A percentile compares a stretch with the other conserved stretches of the same genome.
Conservation (phyloP, 2,329 filamentous ascomycete species). For the Rosellinia necatrix region DNA sequence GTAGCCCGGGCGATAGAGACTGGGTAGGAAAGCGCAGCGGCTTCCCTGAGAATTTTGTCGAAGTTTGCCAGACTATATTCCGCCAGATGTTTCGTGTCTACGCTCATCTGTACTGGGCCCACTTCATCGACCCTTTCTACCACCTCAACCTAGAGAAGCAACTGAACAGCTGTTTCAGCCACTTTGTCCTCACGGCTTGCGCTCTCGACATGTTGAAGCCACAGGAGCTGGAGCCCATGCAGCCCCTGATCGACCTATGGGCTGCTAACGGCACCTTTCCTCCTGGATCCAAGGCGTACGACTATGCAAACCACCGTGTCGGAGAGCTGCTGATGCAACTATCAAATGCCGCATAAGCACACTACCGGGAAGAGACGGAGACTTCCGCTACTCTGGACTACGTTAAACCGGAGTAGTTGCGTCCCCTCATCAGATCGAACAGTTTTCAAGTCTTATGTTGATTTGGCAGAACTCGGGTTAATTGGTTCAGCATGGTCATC, state of each 20-base stretch:
- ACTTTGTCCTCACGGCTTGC: slow-evolving; percentile 80
- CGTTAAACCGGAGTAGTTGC: not conserved
- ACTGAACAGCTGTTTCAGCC: slow-evolving; percentile 85
- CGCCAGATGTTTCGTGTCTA: slow-evolving; percentile 99
- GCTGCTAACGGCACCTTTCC: slow-evolving; percentile 87
- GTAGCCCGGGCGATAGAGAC: slow-evolving; percentile 63
- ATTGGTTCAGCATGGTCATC: slow-evolving; percentile 16
- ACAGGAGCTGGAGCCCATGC: slow-evolving; percentile 93
- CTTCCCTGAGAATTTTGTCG: slow-evolving; percentile 87
- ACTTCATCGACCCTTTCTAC: slow-evolving; percentile 85
- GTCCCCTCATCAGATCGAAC: not conserved
- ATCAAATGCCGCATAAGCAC: slow-evolving; percentile 33
- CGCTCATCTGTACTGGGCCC: slow-evolving; percentile 95
- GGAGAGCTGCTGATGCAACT: slow-evolving; percentile 64
- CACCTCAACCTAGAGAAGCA: slow-evolving; percentile 81
- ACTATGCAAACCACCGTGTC: slow-evolving; percentile 65
- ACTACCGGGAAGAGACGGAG: not conserved
- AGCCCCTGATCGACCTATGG: slow-evolving; percentile 91
- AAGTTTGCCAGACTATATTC: slow-evolving; percentile 91
- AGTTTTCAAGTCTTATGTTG: not conserved
- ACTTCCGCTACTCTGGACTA: not conserved
- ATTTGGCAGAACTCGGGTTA: not conserved
- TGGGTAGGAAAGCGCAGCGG: slow-evolving; percentile 93
- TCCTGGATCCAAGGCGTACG: slow-evolving; percentile 70
- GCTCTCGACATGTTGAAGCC: slow-evolving; percentile 84